Conservation (phyloP, 1,284 basidiomycete genomes). For the Sphagnurus paluster region DNA sequence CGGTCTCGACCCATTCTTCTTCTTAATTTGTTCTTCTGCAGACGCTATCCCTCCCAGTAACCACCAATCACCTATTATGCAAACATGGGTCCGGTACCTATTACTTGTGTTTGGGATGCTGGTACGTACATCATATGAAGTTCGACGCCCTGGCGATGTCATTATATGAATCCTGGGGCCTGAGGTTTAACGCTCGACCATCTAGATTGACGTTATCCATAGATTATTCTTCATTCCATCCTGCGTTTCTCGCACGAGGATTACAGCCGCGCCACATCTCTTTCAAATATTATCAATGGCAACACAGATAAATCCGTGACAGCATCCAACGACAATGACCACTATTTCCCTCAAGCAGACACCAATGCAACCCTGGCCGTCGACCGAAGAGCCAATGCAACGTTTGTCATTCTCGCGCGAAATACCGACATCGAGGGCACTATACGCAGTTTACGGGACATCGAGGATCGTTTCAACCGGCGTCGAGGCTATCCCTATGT, state of each 20-base stretch:
- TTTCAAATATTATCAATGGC: constrained; percentile 52
- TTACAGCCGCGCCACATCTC: constrained; percentile 66
- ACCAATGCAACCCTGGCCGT: too few species aligned
- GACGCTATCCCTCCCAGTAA: too few species aligned
- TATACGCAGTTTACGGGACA: constrained; percentile 39
- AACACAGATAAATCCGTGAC: too few species aligned
- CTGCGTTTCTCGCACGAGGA: constrained; percentile 68
- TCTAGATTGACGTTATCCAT: constrained; percentile 4
- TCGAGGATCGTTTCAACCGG: constrained; percentile 65
- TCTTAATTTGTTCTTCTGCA: too few species aligned
- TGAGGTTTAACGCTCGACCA: background rate
- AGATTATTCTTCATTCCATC: constrained; percentile 68
- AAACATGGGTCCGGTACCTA: constrained; percentile 65
- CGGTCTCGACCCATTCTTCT: background rate
- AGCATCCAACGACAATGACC: too few species aligned
- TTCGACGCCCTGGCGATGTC: background rate
- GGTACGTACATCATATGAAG: too few species aligned
- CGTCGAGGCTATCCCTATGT: constrained; percentile 71
- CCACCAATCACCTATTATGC: constrained; percentile 39
- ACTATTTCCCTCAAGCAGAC: too few species aligned
- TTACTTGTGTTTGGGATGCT: constrained; percentile 56
- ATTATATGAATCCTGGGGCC: background rate
- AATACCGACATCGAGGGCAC: constrained; percentile 41
- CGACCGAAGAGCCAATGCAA: constrained; percentile 37
- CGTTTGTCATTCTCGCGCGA: constrained; percentile 44